Conservation (phyloP, 2,329 filamentous ascomycete species). For the Colletotrichum karsti region DNA sequence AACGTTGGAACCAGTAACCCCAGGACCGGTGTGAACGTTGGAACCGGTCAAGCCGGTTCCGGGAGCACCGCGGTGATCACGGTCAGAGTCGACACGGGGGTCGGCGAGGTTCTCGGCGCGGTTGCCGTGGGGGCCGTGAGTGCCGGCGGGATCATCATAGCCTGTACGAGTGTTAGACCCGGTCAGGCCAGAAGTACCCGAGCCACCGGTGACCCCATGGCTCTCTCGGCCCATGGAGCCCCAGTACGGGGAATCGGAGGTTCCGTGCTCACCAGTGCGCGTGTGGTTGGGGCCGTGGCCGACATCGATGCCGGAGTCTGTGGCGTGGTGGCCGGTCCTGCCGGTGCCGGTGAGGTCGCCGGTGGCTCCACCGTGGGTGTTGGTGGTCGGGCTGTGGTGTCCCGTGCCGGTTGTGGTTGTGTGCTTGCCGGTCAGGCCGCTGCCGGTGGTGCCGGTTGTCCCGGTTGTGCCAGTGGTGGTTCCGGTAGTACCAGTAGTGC, state of each 20-base stretch:
- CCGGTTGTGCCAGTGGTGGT: conserved; percentile 53
- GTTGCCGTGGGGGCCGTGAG: conserved; percentile 43
- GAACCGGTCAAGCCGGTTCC: conserved; percentile 2
- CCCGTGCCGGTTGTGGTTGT: conserved; percentile 50
- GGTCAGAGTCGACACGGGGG: conserved; percentile 56
- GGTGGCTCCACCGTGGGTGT: not conserved
- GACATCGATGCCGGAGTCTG: conserved; percentile 25
- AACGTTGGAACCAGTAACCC: conserved; percentile 6
- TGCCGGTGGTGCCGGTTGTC: conserved; percentile 4
- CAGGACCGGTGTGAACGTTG: conserved; percentile 1
- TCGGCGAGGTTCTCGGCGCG: conserved; percentile 55
- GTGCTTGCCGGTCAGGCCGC: conserved; percentile 31
- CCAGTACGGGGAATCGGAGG: conserved; percentile 20
- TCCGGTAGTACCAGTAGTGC: not conserved
- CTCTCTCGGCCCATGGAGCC: conserved; percentile 17
- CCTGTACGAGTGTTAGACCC: conserved; percentile 14
- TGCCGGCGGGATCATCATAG: conserved; percentile 30
- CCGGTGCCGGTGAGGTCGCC: not conserved
- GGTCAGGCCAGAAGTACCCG: conserved; percentile 34
- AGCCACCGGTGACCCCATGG: conserved; percentile 34
- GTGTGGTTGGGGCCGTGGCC: not conserved
- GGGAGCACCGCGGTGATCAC: conserved; percentile 36
- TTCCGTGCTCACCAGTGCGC: not conserved
- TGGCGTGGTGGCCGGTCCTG: conserved; percentile 3
- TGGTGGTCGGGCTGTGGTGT: conserved; percentile 21